Base-by-base conservation (phyloP, 495 filamentous ascomycete genomes). In the Aspergillus bridgeri region DNA sequence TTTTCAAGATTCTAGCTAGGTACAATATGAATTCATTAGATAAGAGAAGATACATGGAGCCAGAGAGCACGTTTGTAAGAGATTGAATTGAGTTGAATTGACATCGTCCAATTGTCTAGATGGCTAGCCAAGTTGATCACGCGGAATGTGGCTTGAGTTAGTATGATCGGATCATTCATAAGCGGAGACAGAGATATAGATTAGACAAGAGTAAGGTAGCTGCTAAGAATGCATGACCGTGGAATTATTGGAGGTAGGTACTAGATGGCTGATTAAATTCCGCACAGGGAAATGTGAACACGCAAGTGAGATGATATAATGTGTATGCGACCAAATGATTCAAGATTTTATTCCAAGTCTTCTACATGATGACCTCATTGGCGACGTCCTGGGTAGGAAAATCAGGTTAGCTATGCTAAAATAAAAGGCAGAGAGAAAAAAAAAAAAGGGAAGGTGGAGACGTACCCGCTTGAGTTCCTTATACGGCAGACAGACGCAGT, bases 381-480 rank as follows among this genome's bases (percentile, higher is more conserved):
- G 87, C 77, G 58, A 97, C 90, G 72, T 94, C 89, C 89, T 93
- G 68, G 7, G 29, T 46, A 47, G 51, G n/a, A 19, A 49, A 24
- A 58, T 81, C 59, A 29, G 80, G 79, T 69, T 66, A 54, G 24
- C n/a, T 48, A 57, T 58, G 56, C 20, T 47, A 51, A 21, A 57
- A 49, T 23, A 13, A 9, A 19, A 42, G 23, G 42, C 13, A 22
- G 13, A 17, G 23, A 38, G 51, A 4, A 11, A 29, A 8, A n/a
- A 48, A 20, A n/a, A 47, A 23, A 51, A 7, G 25, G 33, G 8
- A 11, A 13, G 23, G 43, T 29, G 11, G 19, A 23, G 48, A 87
- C 91, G 72, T 79, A 96, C 93, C 79, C 91, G 84, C 84, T 98
- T 99, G 69, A 99, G 77, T 74, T 98, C 95, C 83, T 99, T 99